These are phyloP conservation scores for Porphyrellus cyaneotinctus DNA, from an alignment of 768 basidiomycete genomes.

Conservation along the genomic window DNA sequence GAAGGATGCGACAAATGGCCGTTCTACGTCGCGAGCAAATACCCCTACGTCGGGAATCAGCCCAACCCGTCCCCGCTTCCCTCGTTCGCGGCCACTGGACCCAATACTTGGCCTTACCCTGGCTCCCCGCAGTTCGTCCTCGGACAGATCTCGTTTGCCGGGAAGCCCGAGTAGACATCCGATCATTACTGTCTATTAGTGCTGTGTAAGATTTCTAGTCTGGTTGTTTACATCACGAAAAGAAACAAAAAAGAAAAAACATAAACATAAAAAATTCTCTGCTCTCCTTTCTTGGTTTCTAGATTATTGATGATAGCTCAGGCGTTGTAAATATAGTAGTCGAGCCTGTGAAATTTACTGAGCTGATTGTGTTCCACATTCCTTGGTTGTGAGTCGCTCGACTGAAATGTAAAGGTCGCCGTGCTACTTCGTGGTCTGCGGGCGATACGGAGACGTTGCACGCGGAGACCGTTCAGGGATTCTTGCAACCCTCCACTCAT, in stretches of 20 bases:
- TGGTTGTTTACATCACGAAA: not conserved
- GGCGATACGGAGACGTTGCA: no score
- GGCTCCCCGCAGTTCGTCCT: not conserved
- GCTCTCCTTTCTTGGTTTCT: not conserved
- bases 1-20: not conserved
- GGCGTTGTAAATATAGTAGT: constrained; percentile 1
- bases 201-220: not conserved
- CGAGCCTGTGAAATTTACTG: not conserved
- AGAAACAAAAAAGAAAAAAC: not conserved
- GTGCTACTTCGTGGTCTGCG: no score
- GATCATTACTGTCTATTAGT: not conserved
- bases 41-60: not conserved
- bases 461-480: no score
- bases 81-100: not conserved
- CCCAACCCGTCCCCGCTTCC: constrained; percentile 4
- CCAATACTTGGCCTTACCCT: not conserved
- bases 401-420: no score
- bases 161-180: not conserved
- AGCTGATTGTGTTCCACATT: not conserved
- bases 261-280: not conserved
- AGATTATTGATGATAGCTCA: not conserved
- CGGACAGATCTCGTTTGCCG: not conserved
- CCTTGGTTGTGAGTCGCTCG: no score
- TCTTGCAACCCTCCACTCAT: no score
- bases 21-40: not conserved